Evolutionary conservation across 2,329 filamentous ascomycete genomes (phyloP).

Genomic region (Botrytis porri): DNA sequence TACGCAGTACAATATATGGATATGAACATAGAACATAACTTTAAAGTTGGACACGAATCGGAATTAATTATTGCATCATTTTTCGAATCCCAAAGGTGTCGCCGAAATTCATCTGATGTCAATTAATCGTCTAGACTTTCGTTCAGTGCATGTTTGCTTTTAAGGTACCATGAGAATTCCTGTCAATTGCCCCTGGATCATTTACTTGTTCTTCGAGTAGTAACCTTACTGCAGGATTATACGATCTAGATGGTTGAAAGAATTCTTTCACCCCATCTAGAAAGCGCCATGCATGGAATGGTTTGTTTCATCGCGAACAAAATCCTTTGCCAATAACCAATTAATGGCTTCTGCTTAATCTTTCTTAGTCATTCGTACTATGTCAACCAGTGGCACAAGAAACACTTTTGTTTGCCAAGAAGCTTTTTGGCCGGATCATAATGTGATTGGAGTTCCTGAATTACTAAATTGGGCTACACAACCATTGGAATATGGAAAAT

Average conservation of each 20-base stretch:
- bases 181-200: neutral
- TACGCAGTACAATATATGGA: neutral
- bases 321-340: slow-evolving; percentile 4
- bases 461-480: neutral
- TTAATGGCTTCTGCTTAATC: neutral
- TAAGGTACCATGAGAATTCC: neutral
- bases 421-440: neutral
- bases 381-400: neutral
- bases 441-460: slow-evolving; percentile 1
- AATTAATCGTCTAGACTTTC: neutral
- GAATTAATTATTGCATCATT: neutral
- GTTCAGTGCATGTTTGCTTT: neutral
- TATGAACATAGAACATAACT: neutral
- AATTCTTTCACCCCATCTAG: neutral
- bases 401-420: neutral
- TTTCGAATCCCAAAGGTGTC: neutral
- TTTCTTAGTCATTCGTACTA: slow-evolving; percentile 7
- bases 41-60: neutral
- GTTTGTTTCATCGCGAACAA: neutral
- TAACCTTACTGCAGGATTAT: neutral
- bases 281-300: neutral
- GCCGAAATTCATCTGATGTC: neutral
- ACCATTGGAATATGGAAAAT: neutral
- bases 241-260: neutral
- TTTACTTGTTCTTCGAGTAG: neutral